Evolutionary conservation across 2,329 filamentous ascomycete genomes (phyloP).

Genomic region (Dactylonectria estremocensis): DNA sequence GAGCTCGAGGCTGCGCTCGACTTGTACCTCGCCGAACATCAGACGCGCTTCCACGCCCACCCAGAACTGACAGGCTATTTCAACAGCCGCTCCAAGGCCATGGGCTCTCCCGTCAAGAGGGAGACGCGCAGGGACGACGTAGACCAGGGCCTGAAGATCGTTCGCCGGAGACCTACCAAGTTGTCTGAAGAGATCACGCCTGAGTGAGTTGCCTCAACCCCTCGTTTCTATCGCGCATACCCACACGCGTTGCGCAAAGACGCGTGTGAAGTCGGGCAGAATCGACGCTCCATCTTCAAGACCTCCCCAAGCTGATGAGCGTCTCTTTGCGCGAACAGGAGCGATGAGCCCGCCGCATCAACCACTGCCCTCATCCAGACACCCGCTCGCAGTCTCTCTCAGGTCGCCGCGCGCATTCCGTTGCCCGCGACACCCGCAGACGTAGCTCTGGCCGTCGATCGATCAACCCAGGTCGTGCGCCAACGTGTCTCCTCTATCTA

Average conservation of each 20-base stretch:
- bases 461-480: slow-evolving; percentile 76
- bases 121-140: slow-evolving; percentile 58
- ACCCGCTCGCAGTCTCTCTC: slow-evolving; percentile 66
- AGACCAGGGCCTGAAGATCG: slow-evolving; percentile 60
- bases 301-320: slow-evolving; percentile 33
- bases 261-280: slow-evolving; percentile 24
- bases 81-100: slow-evolving; percentile 73
- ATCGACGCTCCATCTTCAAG: slow-evolving; percentile 17
- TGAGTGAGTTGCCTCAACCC: slow-evolving; percentile 57
- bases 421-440: slow-evolving; percentile 86
- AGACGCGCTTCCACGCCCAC: slow-evolving; percentile 74
- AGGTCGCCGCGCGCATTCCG: slow-evolving; percentile 73
- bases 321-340: slow-evolving; percentile 37
- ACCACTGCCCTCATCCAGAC: slow-evolving; percentile 65
- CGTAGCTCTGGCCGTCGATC: slow-evolving; percentile 83
- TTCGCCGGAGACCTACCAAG: slow-evolving; percentile 63
- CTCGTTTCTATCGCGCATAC: slow-evolving; percentile 28
- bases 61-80: slow-evolving; percentile 82
- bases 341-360: slow-evolving; percentile 52
- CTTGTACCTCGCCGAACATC: slow-evolving; percentile 79
- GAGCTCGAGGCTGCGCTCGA: slow-evolving; percentile 86
- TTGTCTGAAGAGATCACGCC: slow-evolving; percentile 61
- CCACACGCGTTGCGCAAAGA: slow-evolving; percentile 24
- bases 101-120: slow-evolving; percentile 74
- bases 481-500: slow-evolving; percentile 76